Conservation (phyloP, 805 yeast genomes). For the Kuraishia ogatae region DNA sequence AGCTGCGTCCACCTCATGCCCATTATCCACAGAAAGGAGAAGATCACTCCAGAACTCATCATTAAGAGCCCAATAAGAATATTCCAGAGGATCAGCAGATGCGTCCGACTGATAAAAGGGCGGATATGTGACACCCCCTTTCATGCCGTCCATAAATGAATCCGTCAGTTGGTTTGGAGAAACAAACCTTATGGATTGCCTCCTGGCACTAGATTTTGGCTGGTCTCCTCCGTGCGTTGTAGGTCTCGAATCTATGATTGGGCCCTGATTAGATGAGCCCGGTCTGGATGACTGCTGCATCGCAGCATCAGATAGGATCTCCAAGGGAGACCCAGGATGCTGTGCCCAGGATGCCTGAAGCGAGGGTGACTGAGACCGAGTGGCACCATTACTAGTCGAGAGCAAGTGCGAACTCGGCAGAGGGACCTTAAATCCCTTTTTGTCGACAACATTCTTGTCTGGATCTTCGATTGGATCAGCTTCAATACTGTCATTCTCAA, state of each 20-base stretch:
- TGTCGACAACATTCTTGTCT: not conserved
- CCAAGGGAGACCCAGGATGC: slow-evolving; percentile 25
- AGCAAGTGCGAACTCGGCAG: not conserved
- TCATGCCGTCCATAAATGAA: not conserved
- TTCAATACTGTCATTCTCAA: not conserved
- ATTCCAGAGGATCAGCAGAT: slow-evolving; percentile 24
- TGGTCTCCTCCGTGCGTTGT: not conserved
- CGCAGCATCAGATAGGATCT: slow-evolving; percentile 33
- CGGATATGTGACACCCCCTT: not conserved
- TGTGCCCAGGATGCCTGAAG: not conserved
- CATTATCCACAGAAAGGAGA: slow-evolving; percentile 12
- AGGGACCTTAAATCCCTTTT: not conserved
- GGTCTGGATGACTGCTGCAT: slow-evolving; percentile 6
- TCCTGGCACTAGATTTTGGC: not conserved
- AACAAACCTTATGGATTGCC: not conserved
- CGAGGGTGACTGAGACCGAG: not conserved
- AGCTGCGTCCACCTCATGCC: slow-evolving; percentile 1
- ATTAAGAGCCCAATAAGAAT: slow-evolving; percentile 40
- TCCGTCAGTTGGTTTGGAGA: not conserved
- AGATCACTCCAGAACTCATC: slow-evolving; percentile 62
- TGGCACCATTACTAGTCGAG: not conserved
- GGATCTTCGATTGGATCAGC: not conserved
- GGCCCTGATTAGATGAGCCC: not conserved
- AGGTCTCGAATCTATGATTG: not conserved
- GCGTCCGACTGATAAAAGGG: not conserved